Percentiles rank a stretch among this genome's conserved stretches.
These are phyloP conservation scores for Paramyrothecium roridum DNA, from an alignment of 2,329 filamentous ascomycete species.

Conservation along the genomic window DNA sequence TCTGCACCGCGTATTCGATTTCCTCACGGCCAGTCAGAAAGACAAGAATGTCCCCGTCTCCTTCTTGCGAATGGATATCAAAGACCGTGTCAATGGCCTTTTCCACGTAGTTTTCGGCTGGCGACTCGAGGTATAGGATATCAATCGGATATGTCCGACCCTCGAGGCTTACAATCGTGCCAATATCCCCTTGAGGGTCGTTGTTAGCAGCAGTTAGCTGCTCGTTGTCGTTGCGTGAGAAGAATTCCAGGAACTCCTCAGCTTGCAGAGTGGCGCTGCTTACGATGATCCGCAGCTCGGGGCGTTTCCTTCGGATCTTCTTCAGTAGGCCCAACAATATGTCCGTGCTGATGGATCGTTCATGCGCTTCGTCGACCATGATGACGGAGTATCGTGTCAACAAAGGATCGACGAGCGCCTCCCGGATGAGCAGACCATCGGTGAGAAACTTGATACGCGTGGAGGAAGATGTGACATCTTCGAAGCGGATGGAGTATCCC, in stretches of 20 bases:
- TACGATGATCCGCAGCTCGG: constrained; percentile 82
- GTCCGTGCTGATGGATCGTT: constrained; percentile 89
- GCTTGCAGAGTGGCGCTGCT: constrained; percentile 93
- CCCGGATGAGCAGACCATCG: constrained; percentile 84
- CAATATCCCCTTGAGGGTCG: constrained; percentile 24
- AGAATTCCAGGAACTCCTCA: constrained; percentile 80
- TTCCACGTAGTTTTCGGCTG: constrained; percentile 84
- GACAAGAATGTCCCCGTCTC: constrained; percentile 81
- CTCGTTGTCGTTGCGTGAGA: constrained; percentile 44
- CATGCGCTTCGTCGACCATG: constrained; percentile 97
- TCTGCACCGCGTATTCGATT: constrained; percentile 79
- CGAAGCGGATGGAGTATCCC: constrained; percentile 89
- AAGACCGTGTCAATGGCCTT: constrained; percentile 79
- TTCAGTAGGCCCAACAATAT: constrained; percentile 86
- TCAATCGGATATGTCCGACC: constrained; percentile 89
- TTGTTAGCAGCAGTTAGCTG: constrained; percentile 17
- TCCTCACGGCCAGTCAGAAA: constrained; percentile 93
- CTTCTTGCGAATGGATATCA: constrained; percentile 80
- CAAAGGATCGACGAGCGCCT: constrained; percentile 89
- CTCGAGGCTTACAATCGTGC: constrained; percentile 74
- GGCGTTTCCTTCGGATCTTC: constrained; percentile 77
- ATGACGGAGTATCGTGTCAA: constrained; percentile 90
- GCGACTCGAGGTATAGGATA: constrained; percentile 72
- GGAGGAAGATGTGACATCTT: constrained; percentile 81
- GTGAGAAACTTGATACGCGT: constrained; percentile 95